These are phyloP conservation scores for Xylaria sp. DNA, from an alignment of 2,329 filamentous ascomycete species.

Conservation along the genomic window DNA sequence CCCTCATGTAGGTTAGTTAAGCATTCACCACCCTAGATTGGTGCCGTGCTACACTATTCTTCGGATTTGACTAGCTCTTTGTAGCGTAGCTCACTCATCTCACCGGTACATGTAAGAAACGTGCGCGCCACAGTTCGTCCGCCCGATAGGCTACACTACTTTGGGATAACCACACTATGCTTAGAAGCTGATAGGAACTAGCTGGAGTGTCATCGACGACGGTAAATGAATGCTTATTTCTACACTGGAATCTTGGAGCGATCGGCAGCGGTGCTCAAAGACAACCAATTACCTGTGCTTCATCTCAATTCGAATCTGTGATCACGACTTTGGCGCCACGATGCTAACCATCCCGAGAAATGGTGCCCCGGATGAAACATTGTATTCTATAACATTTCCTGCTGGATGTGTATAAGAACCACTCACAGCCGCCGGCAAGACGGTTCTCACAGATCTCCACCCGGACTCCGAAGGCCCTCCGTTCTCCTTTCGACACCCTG, in stretches of 20 bases:
- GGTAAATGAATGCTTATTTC: too few relatives aligned
- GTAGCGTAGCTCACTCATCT: background rate
- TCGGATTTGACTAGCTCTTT: background rate
- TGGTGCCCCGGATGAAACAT: conserved; percentile 10
- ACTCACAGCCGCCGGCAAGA: background rate
- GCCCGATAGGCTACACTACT: too few relatives aligned
- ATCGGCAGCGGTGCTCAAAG: background rate
- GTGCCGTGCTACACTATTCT: too few relatives aligned
- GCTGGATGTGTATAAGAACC: too few relatives aligned
- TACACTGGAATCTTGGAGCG: background rate
- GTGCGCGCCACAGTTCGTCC: background rate
- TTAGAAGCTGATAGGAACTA: too few relatives aligned
- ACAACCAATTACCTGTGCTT: background rate
- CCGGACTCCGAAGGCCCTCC: conserved; percentile 16
- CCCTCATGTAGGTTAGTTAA: too few relatives aligned
- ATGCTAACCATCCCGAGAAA: conserved; percentile 1
- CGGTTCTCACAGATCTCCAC: background rate
- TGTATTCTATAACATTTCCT: background rate
- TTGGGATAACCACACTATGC: too few relatives aligned
- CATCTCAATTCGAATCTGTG: background rate
- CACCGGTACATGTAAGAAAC: background rate
- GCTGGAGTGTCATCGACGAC: too few relatives aligned
- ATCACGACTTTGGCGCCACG: conserved; percentile 6
- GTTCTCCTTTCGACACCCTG: background rate
- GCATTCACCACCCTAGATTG: too few relatives aligned